Base-by-base conservation (phyloP, 257 asterid genomes). In the Henckelia pumila region DNA sequence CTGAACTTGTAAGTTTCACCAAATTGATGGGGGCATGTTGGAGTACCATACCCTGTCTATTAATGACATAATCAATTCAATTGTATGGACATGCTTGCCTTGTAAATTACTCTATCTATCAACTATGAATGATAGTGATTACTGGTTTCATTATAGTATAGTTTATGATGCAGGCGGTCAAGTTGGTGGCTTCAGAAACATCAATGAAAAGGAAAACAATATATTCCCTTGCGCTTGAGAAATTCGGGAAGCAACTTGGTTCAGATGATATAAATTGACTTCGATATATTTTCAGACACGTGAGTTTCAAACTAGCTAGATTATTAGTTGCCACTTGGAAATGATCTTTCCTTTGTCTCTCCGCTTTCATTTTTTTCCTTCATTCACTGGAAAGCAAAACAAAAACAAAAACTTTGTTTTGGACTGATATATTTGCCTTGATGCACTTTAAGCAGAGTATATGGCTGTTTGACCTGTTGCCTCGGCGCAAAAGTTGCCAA, bases 181-280 rank as follows among this genome's bases (percentile, higher is more conserved):
- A 91, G 82, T 73, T 94, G 80, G 95, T 94, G 70, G 91, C 98
- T 56, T 74, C 91, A 16, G 88, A 87, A 63, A 85, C 91, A 32
- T 78, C 91, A 44, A 77, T 87, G 92, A 47, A 64, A 50, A 73
- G 81, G 66, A 83, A 83, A 72, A 68, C 74, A 24, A 62, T 83
- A 75, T 83, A 78, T 71, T 73, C 88, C 40, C 80, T 94, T 19
- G 96, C 98, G n/a, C 79, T 91, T 63, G 84, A 86, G 82, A 91
- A 84, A 79, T 91, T 83, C 9, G 88, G 89, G 52, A 80, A 82
- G 58, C 87, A 79, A 74, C 61, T 67, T 60, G 81, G 50, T 62
- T 77, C 82, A 22, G 82, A 77, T 20, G 79, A 80, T 59, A 47
- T 56, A 63, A 56, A 11, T 68, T 78, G 74, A 76, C 56, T 55